phyloP scores from a whole-genome alignment of 805 yeast species.

The Cephaloascus fragrans region DNA sequence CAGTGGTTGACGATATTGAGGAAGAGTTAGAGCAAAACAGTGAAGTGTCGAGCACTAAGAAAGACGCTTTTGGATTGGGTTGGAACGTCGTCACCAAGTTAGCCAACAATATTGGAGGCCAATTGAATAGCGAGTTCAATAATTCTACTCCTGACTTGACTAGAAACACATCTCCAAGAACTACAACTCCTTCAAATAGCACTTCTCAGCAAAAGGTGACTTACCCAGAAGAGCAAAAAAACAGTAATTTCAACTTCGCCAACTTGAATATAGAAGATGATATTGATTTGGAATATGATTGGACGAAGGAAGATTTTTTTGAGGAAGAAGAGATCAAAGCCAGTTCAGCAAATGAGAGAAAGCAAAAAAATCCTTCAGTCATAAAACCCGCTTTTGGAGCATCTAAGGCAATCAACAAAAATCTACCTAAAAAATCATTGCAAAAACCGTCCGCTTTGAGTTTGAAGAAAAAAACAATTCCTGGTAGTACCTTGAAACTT shows the following conservation, averaged over 20 bases:
- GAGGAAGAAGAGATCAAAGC: too few species aligned
- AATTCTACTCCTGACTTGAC: conserved; percentile 18
- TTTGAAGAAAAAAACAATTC: conserved; percentile 3
- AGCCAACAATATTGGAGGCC: conserved; percentile 8
- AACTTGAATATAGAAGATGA: conserved; percentile 4
- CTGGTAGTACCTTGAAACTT: conserved; percentile 12
- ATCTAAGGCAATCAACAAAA: too few species aligned
- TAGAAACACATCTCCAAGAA: conserved; percentile 12
- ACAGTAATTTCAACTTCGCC: neutral
- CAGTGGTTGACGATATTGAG: conserved; percentile 10
- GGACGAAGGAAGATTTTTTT: conserved; percentile 4
- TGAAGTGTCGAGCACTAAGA: neutral
- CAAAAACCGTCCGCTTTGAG: conserved; percentile 4
- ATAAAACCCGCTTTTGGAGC: neutral
- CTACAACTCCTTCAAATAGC: conserved; percentile 4
- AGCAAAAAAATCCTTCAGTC: neutral
- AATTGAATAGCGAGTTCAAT: conserved; percentile 13
- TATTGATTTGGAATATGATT: conserved; percentile 7
- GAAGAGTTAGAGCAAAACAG: conserved; percentile 2
- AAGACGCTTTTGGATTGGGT: conserved; percentile 9
- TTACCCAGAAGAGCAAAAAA: neutral
- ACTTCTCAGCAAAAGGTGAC: neutral
- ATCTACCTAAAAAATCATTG: too few species aligned
- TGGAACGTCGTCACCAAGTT: conserved; percentile 16
- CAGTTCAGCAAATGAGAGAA: neutral